Conservation (phyloP, 2,329 filamentous ascomycete genomes). For the Cadophora gregata region DNA sequence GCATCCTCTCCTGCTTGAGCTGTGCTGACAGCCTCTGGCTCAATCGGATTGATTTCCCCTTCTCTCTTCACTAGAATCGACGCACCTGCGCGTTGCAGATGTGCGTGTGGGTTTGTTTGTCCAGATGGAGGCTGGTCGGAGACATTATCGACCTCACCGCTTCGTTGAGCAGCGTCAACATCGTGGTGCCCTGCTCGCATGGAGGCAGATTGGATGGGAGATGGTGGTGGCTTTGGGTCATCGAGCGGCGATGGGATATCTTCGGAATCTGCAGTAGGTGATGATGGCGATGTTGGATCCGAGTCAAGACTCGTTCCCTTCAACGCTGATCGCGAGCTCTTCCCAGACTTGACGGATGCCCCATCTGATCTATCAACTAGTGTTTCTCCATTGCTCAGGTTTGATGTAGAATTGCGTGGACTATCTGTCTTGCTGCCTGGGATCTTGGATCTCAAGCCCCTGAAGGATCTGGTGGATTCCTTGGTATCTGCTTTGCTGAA, state of each 20-base stretch:
- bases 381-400: slow-evolving; percentile 60
- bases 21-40: slow-evolving; percentile 50
- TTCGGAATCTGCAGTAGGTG: slow-evolving; percentile 41
- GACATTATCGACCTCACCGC: slow-evolving; percentile 91
- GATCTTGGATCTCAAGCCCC: slow-evolving; percentile 83
- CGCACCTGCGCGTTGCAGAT: slow-evolving; percentile 76
- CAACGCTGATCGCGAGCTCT: slow-evolving; percentile 59
- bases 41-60: slow-evolving; percentile 70
- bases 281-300: slow-evolving; percentile 42
- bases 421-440: slow-evolving; percentile 79
- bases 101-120: slow-evolving; percentile 60
- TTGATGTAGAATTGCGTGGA: slow-evolving; percentile 74
- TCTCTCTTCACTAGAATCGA: slow-evolving; percentile 84
- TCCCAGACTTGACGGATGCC: slow-evolving; percentile 74
- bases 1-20: slow-evolving; percentile 50
- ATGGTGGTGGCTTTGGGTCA: slow-evolving; percentile 74
- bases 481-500: slow-evolving; percentile 93
- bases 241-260: slow-evolving; percentile 54
- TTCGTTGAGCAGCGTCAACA: slow-evolving; percentile 79
- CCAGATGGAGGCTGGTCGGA: slow-evolving; percentile 87
- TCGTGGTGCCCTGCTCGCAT: slow-evolving; percentile 77
- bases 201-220: slow-evolving; percentile 80
- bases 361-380: slow-evolving; percentile 72
- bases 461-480: slow-evolving; percentile 86
- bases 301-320: slow-evolving; percentile 50